Evolutionary conservation across 2,329 filamentous ascomycete species (phyloP).

Genomic region (Cordyceps cateniannulata): DNA sequence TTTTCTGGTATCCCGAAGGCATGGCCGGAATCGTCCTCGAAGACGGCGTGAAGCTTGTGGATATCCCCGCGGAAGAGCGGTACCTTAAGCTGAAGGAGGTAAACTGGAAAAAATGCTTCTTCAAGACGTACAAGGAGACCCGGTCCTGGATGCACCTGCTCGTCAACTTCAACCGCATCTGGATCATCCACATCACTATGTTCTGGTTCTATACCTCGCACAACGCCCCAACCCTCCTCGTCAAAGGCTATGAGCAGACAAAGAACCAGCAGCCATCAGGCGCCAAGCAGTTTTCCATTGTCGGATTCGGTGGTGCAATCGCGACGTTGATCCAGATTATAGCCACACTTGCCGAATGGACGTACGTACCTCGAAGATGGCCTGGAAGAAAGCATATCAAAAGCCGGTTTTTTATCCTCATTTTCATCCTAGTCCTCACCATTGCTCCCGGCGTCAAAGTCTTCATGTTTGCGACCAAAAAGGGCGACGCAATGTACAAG

Average conservation of each 20-base stretch:
- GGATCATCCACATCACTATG: conserved; percentile 88
- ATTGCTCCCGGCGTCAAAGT: conserved; percentile 80
- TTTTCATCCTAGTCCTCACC: conserved; percentile 75
- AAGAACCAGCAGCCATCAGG: conserved; percentile 66
- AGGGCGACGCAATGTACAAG: conserved; percentile 20
- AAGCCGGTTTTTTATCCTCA: conserved; percentile 78
- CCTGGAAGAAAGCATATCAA: conserved; percentile 94
- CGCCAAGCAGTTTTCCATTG: conserved; percentile 71
- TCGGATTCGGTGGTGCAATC: conserved; percentile 78
- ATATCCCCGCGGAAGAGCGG: conserved; percentile 80
- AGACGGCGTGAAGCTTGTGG: conserved; percentile 90
- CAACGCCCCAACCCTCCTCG: conserved; percentile 83
- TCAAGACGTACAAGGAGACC: conserved; percentile 98
- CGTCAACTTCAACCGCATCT: conserved; percentile 99
- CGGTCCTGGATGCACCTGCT: conserved; percentile 96
- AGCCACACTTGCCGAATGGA: conserved; percentile 88
- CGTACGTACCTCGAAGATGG: conserved; percentile 89
- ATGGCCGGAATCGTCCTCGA: conserved; percentile 89
- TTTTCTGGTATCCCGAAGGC: conserved; percentile 99
- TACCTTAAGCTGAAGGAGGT: conserved; percentile 90
- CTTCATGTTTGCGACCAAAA: conserved; percentile 51
- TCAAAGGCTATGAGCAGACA: conserved; percentile 76
- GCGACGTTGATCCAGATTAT: conserved; percentile 79
- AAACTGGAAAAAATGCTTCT: conserved; percentile 97
- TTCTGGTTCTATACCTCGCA: conserved; percentile 97